Percentiles rank a stretch among this genome's conserved stretches.
Evolutionary conservation across 331 rosid genomes (phyloP).

Genomic region (Telfairia occidentalis): DNA sequence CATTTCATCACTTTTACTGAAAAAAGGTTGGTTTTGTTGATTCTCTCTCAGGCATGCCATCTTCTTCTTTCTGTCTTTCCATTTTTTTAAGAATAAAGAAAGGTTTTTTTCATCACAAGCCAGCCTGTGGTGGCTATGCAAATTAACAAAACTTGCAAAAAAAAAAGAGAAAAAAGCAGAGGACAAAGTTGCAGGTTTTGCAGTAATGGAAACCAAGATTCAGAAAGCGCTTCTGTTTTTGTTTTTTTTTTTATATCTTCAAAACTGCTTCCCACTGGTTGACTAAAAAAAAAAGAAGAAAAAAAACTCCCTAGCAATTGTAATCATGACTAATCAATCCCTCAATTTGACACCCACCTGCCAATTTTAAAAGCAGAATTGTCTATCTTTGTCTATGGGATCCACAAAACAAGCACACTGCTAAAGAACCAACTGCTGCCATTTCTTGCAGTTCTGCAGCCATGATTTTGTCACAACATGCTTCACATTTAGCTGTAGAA

Average conservation of each 20-base stretch:
- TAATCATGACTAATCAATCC: slow-evolving; percentile 1
- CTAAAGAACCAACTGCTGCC: neutral
- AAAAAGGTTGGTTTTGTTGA: slow-evolving; percentile 25
- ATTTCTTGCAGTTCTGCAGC: neutral
- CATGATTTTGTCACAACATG: slow-evolving; percentile 9
- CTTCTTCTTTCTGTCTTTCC: slow-evolving; percentile 11
- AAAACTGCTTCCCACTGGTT: slow-evolving; percentile 10
- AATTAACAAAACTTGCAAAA: slow-evolving; percentile 15
- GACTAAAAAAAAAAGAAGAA: neutral
- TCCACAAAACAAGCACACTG: slow-evolving; percentile 9
- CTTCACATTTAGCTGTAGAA: neutral
- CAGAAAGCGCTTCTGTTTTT: slow-evolving; percentile 14
- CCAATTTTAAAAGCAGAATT: neutral
- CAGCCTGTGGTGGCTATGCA: slow-evolving; percentile 4
- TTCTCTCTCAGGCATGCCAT: slow-evolving; percentile 19
- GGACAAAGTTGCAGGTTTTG: slow-evolving; percentile 29
- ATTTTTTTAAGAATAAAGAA: neutral
- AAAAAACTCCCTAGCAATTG: neutral
- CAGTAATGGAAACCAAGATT: slow-evolving; percentile 30
- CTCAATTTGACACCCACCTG: neutral
- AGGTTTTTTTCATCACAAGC: neutral
- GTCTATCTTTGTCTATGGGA: slow-evolving; percentile 4
- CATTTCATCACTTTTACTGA: slow-evolving; percentile 30
- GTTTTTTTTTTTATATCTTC: neutral
- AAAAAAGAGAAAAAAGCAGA: slow-evolving; percentile 16